phyloP scores from a whole-genome alignment of 129 eudicot genomes.

The Kitagawia praeruptora region DNA sequence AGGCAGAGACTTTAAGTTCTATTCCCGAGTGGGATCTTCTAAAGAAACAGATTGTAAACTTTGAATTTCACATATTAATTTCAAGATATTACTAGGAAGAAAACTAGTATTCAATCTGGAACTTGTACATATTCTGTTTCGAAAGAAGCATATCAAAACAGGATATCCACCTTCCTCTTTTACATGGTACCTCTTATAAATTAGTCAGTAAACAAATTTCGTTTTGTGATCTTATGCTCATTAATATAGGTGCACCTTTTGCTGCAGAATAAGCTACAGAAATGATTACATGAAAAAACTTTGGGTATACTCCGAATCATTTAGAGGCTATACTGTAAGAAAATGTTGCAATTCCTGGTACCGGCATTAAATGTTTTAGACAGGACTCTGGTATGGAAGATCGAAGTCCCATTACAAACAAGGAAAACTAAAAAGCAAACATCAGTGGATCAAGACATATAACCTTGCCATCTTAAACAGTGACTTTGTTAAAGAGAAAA shows the following conservation, averaged over 20 bases:
- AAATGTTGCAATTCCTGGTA: background rate
- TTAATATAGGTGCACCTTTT: background rate
- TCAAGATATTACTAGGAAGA: background rate
- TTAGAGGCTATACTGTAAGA: background rate
- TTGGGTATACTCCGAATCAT: background rate
- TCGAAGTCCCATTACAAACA: background rate
- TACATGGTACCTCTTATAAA: background rate
- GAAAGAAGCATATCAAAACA: background rate
- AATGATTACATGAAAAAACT: background rate
- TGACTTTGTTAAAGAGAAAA: background rate
- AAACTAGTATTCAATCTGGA: background rate
- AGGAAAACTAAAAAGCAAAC: background rate
- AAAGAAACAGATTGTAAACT: background rate
- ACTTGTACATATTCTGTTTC: background rate
- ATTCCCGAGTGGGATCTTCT: background rate
- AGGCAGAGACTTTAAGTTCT: background rate
- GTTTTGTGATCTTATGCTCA: background rate
- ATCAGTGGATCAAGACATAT: background rate
- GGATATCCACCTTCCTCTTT: background rate
- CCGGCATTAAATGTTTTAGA: background rate
- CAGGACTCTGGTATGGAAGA: background rate
- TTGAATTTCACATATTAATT: background rate
- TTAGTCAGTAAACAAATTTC: background rate
- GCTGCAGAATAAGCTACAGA: background rate
- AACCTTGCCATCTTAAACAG: background rate